A percentile compares a stretch with the other conserved stretches of the same genome.
Evolutionary conservation across 495 filamentous ascomycete genomes (phyloP).

Genomic region (Tuber calosporum): DNA sequence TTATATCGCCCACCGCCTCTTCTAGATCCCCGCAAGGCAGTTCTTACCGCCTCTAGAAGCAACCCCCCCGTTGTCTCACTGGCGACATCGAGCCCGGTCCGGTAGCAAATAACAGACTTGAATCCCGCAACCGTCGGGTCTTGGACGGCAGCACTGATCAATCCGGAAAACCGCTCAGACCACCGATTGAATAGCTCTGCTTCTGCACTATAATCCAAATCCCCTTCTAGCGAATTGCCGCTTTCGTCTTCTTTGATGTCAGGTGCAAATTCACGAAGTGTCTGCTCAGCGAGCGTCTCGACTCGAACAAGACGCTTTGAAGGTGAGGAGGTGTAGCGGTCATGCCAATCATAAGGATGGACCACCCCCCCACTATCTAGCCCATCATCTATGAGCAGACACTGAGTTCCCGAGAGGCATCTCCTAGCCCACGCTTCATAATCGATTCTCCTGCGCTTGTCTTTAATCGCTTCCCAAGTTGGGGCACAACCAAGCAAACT

Average conservation of each 20-base stretch:
- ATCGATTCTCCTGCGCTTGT: constrained; percentile 21
- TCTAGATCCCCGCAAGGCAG: constrained; percentile 37
- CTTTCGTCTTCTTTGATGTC: constrained; percentile 32
- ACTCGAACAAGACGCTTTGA: constrained; percentile 78
- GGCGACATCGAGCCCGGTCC: constrained; percentile 61
- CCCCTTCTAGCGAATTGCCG: constrained; percentile 40
- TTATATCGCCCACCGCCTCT: constrained; percentile 43
- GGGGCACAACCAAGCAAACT: constrained; percentile 54
- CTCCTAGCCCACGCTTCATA: constrained; percentile 54
- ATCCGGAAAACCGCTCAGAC: constrained; percentile 45
- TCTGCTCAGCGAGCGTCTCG: constrained; percentile 63
- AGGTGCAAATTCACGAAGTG: constrained; percentile 39
- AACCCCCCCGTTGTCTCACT: constrained; percentile 34
- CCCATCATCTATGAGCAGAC: constrained; percentile 72
- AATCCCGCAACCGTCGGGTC: constrained; percentile 72
- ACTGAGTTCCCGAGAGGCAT: constrained; percentile 69
- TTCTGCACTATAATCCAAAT: background rate
- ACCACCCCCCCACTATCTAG: constrained; percentile 50
- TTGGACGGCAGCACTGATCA: constrained; percentile 51
- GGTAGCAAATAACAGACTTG: constrained; percentile 79
- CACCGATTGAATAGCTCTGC: constrained; percentile 44
- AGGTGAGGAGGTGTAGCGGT: constrained; percentile 53
- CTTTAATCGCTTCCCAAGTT: constrained; percentile 57
- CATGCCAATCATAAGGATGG: constrained; percentile 64
- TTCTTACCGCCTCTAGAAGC: constrained; percentile 37